A percentile compares a stretch with the other conserved stretches of the same genome.
These are phyloP conservation scores for Lonicera japonica DNA, from an alignment of 129 eudicot species.

Conservation along the genomic window DNA sequence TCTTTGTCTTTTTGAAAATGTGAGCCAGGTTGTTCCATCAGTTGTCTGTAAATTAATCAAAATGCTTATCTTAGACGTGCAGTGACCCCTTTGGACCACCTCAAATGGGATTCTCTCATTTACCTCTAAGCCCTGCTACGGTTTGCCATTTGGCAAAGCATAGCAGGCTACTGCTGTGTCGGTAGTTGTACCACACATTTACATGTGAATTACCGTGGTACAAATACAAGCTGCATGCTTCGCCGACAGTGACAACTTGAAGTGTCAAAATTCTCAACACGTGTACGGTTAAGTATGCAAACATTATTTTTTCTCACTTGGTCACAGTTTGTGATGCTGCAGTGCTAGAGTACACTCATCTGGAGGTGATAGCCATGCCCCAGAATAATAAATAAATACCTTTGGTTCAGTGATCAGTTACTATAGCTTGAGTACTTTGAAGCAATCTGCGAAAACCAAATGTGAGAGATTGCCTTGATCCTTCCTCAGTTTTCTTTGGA, in stretches of 20 bases:
- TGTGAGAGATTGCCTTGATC: slow-evolving; percentile 1
- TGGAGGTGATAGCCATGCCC: background rate
- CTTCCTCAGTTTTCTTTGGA: slow-evolving; percentile 7
- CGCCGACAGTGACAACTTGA: background rate
- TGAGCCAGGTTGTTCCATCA: too few relatives aligned
- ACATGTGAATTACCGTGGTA: background rate
- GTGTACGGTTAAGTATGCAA: too few relatives aligned
- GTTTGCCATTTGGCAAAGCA: too few relatives aligned
- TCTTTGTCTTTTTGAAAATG: background rate
- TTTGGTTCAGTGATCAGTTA: slow-evolving; percentile 24
- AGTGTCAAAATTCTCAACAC: too few relatives aligned
- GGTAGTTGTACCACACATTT: background rate
- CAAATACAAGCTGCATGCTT: background rate
- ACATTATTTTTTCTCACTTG: background rate
- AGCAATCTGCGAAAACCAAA: slow-evolving; percentile 10
- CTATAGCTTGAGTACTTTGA: slow-evolving; percentile 32
- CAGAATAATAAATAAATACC: slow-evolving; percentile 12
- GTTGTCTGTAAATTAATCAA: background rate
- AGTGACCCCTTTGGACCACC: background rate
- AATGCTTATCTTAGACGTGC: background rate
- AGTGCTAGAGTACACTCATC: too few relatives aligned
- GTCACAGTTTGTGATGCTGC: too few relatives aligned
- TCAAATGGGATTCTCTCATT: background rate
- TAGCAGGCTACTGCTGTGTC: background rate
- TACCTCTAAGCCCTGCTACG: too few relatives aligned